Evolutionary conservation across 352 stramenopile species (phyloP).

Genomic region (Discostella stelligera): DNA sequence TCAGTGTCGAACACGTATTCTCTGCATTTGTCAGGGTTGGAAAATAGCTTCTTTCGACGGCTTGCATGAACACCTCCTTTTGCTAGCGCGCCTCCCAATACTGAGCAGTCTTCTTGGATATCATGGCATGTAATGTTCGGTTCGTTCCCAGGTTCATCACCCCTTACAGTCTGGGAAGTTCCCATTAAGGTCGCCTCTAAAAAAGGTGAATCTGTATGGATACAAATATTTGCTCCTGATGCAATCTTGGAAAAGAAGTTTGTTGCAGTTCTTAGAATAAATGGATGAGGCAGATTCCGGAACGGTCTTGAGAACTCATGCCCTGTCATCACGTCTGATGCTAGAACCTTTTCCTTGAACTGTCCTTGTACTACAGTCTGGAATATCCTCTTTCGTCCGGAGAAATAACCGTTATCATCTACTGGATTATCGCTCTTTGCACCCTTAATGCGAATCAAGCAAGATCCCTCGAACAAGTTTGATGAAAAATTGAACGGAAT

Average conservation of each 20-base stretch:
- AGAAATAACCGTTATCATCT: slow-evolving; percentile 52
- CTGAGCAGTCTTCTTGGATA: slow-evolving; percentile 47
- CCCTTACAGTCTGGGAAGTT: slow-evolving; percentile 40
- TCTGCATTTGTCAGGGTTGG: slow-evolving; percentile 26
- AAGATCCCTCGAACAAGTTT: slow-evolving; percentile 48
- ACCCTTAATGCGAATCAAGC: slow-evolving; percentile 43
- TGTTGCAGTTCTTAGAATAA: slow-evolving; percentile 34
- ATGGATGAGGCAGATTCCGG: slow-evolving; percentile 43
- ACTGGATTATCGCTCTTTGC: slow-evolving; percentile 32
- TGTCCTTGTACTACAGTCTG: slow-evolving; percentile 60
- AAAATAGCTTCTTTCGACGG: slow-evolving; percentile 45
- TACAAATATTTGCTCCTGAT: slow-evolving; percentile 29
- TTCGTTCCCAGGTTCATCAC: slow-evolving; percentile 50
- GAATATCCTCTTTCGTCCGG: slow-evolving; percentile 51
- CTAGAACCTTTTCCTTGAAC: slow-evolving; percentile 55
- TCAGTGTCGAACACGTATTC: slow-evolving; percentile 51
- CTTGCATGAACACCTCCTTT: slow-evolving; percentile 26
- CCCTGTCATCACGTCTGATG: slow-evolving; percentile 55
- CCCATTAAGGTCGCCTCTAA: slow-evolving; percentile 42
- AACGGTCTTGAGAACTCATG: slow-evolving; percentile 52
- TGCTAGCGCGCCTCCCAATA: slow-evolving; percentile 47
- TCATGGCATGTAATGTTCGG: slow-evolving; percentile 39
- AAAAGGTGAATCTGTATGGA: slow-evolving; percentile 32
- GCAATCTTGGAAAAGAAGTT: slow-evolving; percentile 41
- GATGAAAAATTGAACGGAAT: slow-evolving; percentile 53